Evolutionary conservation across 176 grass and related monocot species (phyloP).

Genomic region (Paspalum notatum): DNA sequence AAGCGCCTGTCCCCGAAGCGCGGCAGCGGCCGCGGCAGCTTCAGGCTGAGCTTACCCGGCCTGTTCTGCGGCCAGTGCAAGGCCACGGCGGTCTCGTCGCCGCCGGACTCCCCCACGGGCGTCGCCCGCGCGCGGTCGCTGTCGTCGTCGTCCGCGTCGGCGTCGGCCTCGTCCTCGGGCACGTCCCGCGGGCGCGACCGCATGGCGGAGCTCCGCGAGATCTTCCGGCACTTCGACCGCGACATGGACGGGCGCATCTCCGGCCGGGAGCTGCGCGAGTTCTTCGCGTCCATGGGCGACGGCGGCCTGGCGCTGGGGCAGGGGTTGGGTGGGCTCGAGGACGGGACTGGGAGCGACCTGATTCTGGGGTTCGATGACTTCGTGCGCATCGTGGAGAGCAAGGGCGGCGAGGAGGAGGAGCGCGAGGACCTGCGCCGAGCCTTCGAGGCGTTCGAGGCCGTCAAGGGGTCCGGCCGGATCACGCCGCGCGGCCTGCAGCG

Average conservation of each 20-base stretch:
- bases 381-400: constrained; percentile 71
- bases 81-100: constrained; percentile 47
- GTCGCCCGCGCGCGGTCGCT: constrained; percentile 23
- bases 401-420: constrained; percentile 63
- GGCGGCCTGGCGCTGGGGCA: background rate
- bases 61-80: constrained; percentile 60
- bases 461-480: constrained; percentile 94
- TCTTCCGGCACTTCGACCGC: constrained; percentile 82
- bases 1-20: constrained; percentile 51
- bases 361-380: constrained; percentile 78
- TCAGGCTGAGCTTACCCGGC: constrained; percentile 61
- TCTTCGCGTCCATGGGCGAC: constrained; percentile 71
- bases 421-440: constrained; percentile 75
- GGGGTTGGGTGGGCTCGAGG: constrained; percentile 7
- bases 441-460: constrained; percentile 92
- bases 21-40: constrained; percentile 46
- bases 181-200: constrained; percentile 42
- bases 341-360: background rate
- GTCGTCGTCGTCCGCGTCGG: constrained; percentile 34
- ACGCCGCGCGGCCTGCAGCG: constrained; percentile 82
- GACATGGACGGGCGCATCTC: constrained; percentile 85
- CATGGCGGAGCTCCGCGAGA: constrained; percentile 56
- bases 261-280: constrained; percentile 57
- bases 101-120: constrained; percentile 46
- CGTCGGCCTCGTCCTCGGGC: constrained; percentile 37